A percentile compares a stretch with the other conserved stretches of the same genome.
Evolutionary conservation across 75 land plant species (phyloP).

Genomic region (Picea glauca): DNA sequence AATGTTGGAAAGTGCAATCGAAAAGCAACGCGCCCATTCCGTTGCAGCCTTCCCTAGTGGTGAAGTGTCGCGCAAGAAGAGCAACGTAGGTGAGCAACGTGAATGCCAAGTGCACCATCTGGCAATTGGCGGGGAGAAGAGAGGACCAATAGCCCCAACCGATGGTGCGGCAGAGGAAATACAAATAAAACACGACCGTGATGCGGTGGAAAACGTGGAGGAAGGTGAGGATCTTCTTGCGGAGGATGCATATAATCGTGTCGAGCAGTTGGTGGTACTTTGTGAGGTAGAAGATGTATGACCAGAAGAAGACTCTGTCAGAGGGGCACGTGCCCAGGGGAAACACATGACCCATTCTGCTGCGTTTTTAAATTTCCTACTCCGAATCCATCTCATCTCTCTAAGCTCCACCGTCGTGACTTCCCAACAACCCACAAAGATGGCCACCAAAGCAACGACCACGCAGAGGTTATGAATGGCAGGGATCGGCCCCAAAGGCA

Average conservation of each 20-base stretch:
- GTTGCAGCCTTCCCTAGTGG: constrained; percentile 55
- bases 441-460: no score
- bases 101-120: constrained; percentile 36
- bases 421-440: no score
- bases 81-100: constrained; percentile 45
- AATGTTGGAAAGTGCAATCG: constrained; percentile 46
- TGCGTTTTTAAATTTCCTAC: constrained; percentile 32
- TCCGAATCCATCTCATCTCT: constrained; percentile 76
- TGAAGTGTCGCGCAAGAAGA: constrained; percentile 44
- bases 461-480: no score
- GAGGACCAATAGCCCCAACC: constrained; percentile 14
- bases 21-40: constrained; percentile 70
- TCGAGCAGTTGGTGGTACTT: constrained; percentile 55
- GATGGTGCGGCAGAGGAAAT: constrained; percentile 47
- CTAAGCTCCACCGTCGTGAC: no score
- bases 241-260: constrained; percentile 37
- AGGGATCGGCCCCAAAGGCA: no score
- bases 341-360: constrained; percentile 72
- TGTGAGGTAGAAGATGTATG: constrained; percentile 65
- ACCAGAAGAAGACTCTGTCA: constrained; percentile 44
- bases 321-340: constrained; percentile 66
- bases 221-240: constrained; percentile 26
- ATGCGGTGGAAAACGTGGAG: no score
- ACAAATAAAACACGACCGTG: constrained; percentile 30
- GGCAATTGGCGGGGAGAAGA: constrained; percentile 43